Percentiles rank a stretch among this genome's conserved stretches.
Evolutionary conservation across 176 grass and related monocot genomes (phyloP).

Genomic region (Cenchrus purpureus): DNA sequence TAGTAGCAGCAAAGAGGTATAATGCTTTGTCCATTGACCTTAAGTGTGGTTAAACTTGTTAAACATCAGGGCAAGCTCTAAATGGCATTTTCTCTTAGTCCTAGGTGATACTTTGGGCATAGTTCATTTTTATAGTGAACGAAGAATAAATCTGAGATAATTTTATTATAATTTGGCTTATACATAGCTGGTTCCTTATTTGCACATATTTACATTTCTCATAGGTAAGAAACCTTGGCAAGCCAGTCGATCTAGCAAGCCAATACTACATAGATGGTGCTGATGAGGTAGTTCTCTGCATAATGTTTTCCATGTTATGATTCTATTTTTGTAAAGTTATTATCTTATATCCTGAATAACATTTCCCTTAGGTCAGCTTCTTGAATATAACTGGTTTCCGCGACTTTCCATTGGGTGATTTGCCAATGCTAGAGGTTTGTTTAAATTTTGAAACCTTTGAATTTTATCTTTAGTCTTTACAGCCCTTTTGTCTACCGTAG

Average conservation of each 20-base stretch:
- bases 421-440: slow-evolving; percentile 97
- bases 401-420: slow-evolving; percentile 95
- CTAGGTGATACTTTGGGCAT: neutral
- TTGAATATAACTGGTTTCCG: slow-evolving; percentile 99
- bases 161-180: slow-evolving; percentile 5
- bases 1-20: slow-evolving; percentile 77
- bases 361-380: slow-evolving; percentile 79
- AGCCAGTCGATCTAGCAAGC: slow-evolving; percentile 95
- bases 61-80: slow-evolving; percentile 31
- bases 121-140: slow-evolving; percentile 17
- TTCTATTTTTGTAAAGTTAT: slow-evolving; percentile 25
- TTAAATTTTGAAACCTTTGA: slow-evolving; percentile 34
- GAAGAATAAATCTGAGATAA: neutral
- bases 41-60: slow-evolving; percentile 2
- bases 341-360: slow-evolving; percentile 42
- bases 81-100: neutral
- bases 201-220: slow-evolving; percentile 35
- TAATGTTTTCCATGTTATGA: neutral
- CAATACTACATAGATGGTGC: slow-evolving; percentile 97
- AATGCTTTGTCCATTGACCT: neutral
- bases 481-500: slow-evolving; percentile 17
- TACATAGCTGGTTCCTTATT: neutral
- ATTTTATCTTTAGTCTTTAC: neutral
- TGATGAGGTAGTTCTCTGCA: slow-evolving; percentile 76
- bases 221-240: slow-evolving; percentile 97